phyloP scores from a whole-genome alignment of 495 filamentous ascomycete species.

The Neurospora sp. region DNA sequence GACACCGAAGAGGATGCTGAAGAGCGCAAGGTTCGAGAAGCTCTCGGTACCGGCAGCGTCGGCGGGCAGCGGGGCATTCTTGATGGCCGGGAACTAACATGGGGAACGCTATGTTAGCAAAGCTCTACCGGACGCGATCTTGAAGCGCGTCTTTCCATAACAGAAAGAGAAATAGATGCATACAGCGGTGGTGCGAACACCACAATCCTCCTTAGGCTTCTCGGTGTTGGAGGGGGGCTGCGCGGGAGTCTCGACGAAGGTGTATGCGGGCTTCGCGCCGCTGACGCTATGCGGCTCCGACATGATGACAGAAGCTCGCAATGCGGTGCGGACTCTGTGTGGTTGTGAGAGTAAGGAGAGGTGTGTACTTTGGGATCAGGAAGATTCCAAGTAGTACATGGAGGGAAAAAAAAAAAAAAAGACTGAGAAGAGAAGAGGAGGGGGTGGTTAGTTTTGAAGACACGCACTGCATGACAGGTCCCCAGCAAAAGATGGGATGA shows the following conservation, averaged over 20 bases:
- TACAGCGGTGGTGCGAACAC: conserved; percentile 65
- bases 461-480: not conserved
- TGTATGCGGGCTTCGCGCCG: conserved; percentile 49
- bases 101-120: conserved; percentile 1
- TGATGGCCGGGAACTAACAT: conserved; percentile 60
- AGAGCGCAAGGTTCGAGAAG: conserved; percentile 59
- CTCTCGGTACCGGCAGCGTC: conserved; percentile 58
- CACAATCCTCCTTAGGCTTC: conserved; percentile 51
- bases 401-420: not conserved
- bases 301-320: conserved; percentile 25
- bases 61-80: conserved; percentile 72
- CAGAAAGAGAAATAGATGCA: conserved; percentile 10
- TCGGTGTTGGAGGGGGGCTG: conserved; percentile 45
- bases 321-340: not conserved
- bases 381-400: conserved; percentile 1
- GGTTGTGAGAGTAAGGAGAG: not conserved
- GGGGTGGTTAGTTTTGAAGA: not conserved
- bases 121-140: conserved; percentile 7
- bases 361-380: conserved; percentile 3
- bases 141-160: not conserved
- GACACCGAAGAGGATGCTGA: conserved; percentile 45
- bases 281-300: conserved; percentile 37
- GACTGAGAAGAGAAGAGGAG: not conserved
- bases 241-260: conserved; percentile 71
- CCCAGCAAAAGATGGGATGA: not conserved